Conservation (phyloP, 305 asterid species). For the Fraxinus paxiana region DNA sequence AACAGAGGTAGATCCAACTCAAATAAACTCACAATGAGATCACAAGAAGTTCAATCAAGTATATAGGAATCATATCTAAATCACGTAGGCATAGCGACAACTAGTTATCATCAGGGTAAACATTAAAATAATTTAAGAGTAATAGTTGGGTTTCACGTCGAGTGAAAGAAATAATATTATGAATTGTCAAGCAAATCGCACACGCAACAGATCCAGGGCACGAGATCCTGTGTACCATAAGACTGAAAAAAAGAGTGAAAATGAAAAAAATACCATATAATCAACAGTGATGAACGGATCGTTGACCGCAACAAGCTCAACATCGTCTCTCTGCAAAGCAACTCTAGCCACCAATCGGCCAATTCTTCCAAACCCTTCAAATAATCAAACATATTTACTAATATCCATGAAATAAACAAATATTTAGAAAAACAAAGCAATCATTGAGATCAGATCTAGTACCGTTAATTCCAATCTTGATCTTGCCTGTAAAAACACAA, state of each 20-base stretch:
- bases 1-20: neutral
- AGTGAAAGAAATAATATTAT: neutral
- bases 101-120: neutral
- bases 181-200: neutral
- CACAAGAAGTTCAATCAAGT: neutral
- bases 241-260: neutral
- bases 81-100: neutral
- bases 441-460: conserved; percentile 26
- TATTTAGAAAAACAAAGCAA: neutral
- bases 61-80: neutral
- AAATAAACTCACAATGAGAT: neutral
- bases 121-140: neutral
- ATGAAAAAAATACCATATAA: conserved; percentile 35
- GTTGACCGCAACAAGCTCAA: conserved; percentile 55
- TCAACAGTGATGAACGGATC: conserved; percentile 54
- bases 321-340: conserved; percentile 56
- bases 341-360: conserved; percentile 54
- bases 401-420: neutral
- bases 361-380: conserved; percentile 50
- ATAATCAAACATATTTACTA: neutral
- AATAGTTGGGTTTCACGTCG: neutral
- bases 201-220: conserved; percentile 1
- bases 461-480: conserved; percentile 63
- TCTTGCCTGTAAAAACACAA: conserved; percentile 30
- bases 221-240: neutral